Evolutionary conservation across 2,329 filamentous ascomycete genomes (phyloP), one percentile per base, ranked within the genome.

Genomic region (Cryphonectria carpinicola): DNA sequence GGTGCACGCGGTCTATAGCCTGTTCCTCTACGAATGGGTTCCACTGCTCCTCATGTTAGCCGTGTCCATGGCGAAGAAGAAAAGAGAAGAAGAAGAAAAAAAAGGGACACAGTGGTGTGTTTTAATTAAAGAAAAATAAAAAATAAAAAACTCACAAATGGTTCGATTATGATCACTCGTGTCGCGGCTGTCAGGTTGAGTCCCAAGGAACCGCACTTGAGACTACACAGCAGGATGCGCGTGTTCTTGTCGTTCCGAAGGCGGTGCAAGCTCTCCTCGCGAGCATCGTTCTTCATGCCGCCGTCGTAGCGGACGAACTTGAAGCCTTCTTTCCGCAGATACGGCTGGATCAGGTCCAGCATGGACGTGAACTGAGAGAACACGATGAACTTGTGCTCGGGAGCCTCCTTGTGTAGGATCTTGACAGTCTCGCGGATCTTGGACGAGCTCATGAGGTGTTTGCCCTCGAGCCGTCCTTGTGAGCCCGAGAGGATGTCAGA

Each of bases 281-380:
- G 93, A 68, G 90, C 89, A 77, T 98, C 95, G 78, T 98, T 98
- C 78, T 90, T 89, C 96, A 99, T 99, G 76, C 90, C 89, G 69
- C 96, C 96, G 79, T 99, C 96, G 81, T 99, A 99, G 68, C 96
- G 92, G 22, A 93, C 93, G 78, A 92, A 97, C 72, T 87, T 87
- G 80, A 97, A 91, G 19, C 90, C 89, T 19, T 92, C 90, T 65
- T 89, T 87, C 62, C 87, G 86, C 71, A 99, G 85, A 81, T 98
- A 98, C 2, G 96, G 96, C 79, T 98, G 94, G 73, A 99, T 90
- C 39, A 98, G 90, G 82, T 98, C 93, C 62, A 99, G 89, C 96
- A 99, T 99, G 0, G 94, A 96, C 0, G 96, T 99, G 82, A 99
- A 99, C 77, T 98, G 94, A 1, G 94, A 97, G 82, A 99, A 99